Base-by-base conservation (phyloP, 2,329 filamentous ascomycete species). In the Pseudocercospora cruenta region DNA sequence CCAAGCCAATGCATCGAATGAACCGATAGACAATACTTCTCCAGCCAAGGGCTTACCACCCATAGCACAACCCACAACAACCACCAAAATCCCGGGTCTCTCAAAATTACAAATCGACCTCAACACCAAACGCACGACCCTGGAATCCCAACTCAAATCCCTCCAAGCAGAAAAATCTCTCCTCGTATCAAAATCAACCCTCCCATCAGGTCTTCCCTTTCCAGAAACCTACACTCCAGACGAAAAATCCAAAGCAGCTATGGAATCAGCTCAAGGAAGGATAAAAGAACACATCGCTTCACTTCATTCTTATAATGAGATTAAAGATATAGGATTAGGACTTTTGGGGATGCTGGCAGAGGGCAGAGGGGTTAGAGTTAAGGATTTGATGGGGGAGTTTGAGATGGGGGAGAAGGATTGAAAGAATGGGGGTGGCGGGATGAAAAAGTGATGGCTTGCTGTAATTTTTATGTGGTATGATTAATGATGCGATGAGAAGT, bases 221-320 rank as follows among this genome's bases (percentile, higher is more conserved):
- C 47, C 19, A 2, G 19, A 51, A n/a, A 3, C 3, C 16, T 22
- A 7, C 2, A 63, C 24, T 21, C 39, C 39, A 10, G 72, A 75
- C 24, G 67, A 76, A 39, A 64, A 67, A 45, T 58, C 69, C 24
- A 65, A 67, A 28, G 71, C 71, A 65, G 78, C 79, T 4, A 75
- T 80, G 67, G 77, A 70, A 14, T 80, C 82, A 10, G 82, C 86
- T 0, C 80, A 85, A 47, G 78, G 79, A 21, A 85, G 86, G 9
- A 86, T 90, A 60, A 84, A 87, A 62, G 79, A 80, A 33, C 89
- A 91, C 75, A 91, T 91, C 73, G 83, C 82, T 65, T 80, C 89
- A 3, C 80, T 92, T 33, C 88, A 91, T 69, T 81, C 86, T 64
- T 92, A 91, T 78, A 92, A 92, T 72, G 89, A 91, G 75, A 87